A percentile compares a stretch with the other conserved stretches of the same genome.
Evolutionary conservation across 257 asterid genomes (phyloP).

Genomic region (Lycium ferocissimum): DNA sequence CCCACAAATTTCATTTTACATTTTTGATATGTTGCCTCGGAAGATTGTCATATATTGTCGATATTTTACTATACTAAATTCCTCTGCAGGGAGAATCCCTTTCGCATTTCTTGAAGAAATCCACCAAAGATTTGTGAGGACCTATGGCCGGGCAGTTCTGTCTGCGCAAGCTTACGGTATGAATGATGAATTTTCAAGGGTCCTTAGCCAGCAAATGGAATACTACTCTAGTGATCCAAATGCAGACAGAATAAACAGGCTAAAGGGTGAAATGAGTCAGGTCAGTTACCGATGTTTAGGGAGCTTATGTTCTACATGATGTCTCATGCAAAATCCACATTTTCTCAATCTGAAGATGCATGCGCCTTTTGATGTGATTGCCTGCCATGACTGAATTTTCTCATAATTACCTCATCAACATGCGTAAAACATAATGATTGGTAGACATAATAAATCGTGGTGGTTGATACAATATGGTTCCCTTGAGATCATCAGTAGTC

Average conservation of each 20-base stretch:
- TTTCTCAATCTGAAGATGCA: slow-evolving; percentile 11
- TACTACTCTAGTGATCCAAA: slow-evolving; percentile 94
- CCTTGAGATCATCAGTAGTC: background rate
- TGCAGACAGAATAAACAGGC: slow-evolving; percentile 94
- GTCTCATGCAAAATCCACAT: background rate
- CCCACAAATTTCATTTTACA: background rate
- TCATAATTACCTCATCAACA: background rate
- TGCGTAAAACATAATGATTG: background rate
- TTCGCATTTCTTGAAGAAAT: slow-evolving; percentile 97
- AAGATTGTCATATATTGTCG: slow-evolving; percentile 13
- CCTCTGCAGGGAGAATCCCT: slow-evolving; percentile 81
- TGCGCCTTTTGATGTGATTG: background rate
- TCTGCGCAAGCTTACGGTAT: slow-evolving; percentile 97
- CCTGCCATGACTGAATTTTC: background rate
- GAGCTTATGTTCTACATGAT: background rate
- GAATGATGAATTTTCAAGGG: slow-evolving; percentile 98
- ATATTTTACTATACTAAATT: background rate
- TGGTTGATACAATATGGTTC: background rate
- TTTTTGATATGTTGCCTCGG: background rate
- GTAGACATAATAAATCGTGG: background rate
- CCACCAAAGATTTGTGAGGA: slow-evolving; percentile 94
- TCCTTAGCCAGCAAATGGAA: slow-evolving; percentile 94
- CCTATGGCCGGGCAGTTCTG: slow-evolving; percentile 92
- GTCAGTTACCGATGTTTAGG: slow-evolving; percentile 47
- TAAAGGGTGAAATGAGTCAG: slow-evolving; percentile 99